Evolutionary conservation across 2,329 filamentous ascomycete genomes (phyloP), one percentile per base, ranked within the genome.

Genomic region (Zasmidium cellare): DNA sequence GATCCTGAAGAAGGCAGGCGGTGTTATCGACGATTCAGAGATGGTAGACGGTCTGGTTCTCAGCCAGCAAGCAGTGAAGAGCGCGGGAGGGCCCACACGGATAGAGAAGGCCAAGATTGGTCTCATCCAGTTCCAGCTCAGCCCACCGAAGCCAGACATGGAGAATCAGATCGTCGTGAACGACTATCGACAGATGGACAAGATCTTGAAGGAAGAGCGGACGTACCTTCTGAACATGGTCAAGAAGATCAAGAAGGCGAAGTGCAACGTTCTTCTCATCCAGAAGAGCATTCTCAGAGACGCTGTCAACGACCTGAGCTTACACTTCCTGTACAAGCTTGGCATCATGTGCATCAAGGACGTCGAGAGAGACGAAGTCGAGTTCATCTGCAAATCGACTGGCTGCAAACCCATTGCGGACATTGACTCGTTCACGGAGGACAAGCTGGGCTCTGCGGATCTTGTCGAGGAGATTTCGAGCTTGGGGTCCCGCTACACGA

Each of bases 211-310:
- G 80, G 94, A 99, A 80, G 94, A 99, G 82, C 91, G 94, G 67
- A 90, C 94, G 68, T 99, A 99, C 78, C 86, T 99, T 64, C 85
- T 99, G 58, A 97, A 97, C 82, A 90, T 99, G 86, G 92, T 96
- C 74, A 97, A 99, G 86, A 99, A 97, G 84, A 99, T 99, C 78
- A 97, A 97, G 81, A 99, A 97, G 84, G 92, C 94, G 67, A 99
- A 97, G 82, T 99, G 94, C 81, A 99, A 99, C 71, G 94, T 99
- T 46, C 87, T 97, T 46, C 83, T 99, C 67, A 97, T 99, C 68
- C 94, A 99, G 74, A 99, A 99, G 80, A 97, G 93, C 14, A 99
- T 99, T 69, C 86, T 99, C 58, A 88, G 94, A 68, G 94, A 99
- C 71, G 94, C 94, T 35, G 92, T 99, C 75, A 99, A 99, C 80